Conservation (phyloP, 2,329 filamentous ascomycete species). For the Alternaria burnsii region DNA sequence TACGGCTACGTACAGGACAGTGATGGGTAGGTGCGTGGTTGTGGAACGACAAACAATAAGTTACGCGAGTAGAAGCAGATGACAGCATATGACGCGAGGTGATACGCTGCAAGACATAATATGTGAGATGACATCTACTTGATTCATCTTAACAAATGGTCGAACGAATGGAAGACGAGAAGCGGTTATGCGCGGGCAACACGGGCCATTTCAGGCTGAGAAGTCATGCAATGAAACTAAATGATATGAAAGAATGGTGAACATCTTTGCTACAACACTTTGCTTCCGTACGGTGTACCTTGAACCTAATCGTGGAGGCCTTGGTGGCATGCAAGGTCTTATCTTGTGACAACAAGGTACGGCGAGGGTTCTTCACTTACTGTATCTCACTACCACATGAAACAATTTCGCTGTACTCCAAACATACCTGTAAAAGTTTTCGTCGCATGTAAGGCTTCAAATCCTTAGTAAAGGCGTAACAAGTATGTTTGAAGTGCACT, state of each 20-base stretch:
- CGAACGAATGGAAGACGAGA: neutral
- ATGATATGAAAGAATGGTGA: neutral
- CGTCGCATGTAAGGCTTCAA: no score
- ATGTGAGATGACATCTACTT: fast-evolving
- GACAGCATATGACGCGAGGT: neutral
- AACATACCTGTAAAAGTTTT: no score
- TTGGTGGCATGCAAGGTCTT: no score
- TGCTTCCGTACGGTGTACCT: neutral
- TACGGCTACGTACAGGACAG: neutral
- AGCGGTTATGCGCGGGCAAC: neutral
- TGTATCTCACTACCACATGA: no score
- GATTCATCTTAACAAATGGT: neutral
- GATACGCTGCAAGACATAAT: no score
- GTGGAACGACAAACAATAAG: neutral
- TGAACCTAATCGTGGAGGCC: no score
- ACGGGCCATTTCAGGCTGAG: neutral
- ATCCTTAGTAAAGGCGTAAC: no score
- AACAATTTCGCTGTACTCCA: no score
- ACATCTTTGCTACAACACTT: neutral
- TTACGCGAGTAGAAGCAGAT: neutral
- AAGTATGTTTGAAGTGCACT: no score
- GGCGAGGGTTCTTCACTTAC: no score
- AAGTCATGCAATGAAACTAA: neutral
- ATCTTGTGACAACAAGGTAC: no score
- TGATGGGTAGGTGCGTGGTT: neutral